These are phyloP conservation scores for Rhodotorula glutinis DNA, from an alignment of 1,284 basidiomycete genomes.

Conservation along the genomic window DNA sequence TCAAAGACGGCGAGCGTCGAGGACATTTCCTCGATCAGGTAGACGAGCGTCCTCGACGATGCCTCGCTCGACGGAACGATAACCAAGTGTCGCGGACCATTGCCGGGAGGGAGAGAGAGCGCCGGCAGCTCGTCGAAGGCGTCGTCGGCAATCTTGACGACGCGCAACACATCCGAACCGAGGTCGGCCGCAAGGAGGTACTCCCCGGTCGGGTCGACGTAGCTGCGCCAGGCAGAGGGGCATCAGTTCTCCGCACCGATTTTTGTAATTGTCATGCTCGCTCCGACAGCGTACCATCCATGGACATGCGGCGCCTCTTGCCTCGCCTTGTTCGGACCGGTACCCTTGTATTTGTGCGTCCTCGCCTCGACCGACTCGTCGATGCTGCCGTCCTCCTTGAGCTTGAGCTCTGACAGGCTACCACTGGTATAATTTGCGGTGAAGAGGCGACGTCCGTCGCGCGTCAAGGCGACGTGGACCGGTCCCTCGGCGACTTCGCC, in stretches of 20 bases:
- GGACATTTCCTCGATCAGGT: conserved; percentile 33
- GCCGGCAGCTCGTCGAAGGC: not conserved
- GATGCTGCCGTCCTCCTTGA: conserved; percentile 25
- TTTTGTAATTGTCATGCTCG: too few species aligned
- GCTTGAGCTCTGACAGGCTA: not conserved
- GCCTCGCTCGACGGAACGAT: conserved; percentile 3
- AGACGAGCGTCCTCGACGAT: conserved; percentile 17
- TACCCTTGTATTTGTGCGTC: conserved; percentile 18
- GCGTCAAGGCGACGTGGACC: conserved; percentile 17
- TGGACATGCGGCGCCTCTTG: conserved; percentile 35
- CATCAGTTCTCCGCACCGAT: too few species aligned
- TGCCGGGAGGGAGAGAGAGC: conserved; percentile 13
- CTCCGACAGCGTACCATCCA: conserved; percentile 8
- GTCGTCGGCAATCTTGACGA: conserved; percentile 11
- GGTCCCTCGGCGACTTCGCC: conserved; percentile 18
- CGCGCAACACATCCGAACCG: conserved; percentile 28
- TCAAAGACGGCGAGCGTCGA: conserved; percentile 24
- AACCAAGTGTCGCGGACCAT: conserved; percentile 33
- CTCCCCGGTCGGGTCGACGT: conserved; percentile 27
- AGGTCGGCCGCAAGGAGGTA: conserved; percentile 34
- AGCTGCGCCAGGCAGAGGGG: not conserved
- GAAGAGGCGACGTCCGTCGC: conserved; percentile 13
- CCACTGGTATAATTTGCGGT: conserved; percentile 31
- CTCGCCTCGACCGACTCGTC: not conserved
- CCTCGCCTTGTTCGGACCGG: conserved; percentile 24